A percentile compares a stretch with the other conserved stretches of the same genome.
These are phyloP conservation scores for Tuber magnatum DNA, from an alignment of 495 filamentous ascomycete species.

Conservation along the genomic window DNA sequence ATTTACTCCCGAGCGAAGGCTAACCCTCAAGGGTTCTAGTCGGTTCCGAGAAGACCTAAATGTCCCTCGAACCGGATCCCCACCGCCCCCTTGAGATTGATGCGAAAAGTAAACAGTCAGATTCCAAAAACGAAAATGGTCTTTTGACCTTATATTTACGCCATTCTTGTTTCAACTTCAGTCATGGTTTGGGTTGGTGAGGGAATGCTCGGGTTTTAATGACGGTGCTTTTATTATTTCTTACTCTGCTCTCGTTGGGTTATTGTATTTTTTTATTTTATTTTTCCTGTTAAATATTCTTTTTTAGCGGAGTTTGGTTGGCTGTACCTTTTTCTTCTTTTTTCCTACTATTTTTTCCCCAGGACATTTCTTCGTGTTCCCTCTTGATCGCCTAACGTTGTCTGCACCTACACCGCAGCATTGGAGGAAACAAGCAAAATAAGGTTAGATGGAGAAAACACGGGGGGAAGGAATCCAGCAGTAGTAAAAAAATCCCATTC, in stretches of 20 bases:
- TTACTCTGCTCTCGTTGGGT: not conserved
- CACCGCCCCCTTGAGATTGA: conserved; percentile 22
- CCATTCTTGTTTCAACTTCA: conserved; percentile 18
- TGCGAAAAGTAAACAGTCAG: not conserved
- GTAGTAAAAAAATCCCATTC: not conserved
- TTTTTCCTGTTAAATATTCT: conserved; percentile 37
- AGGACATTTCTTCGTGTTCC: not conserved
- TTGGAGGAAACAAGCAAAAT: not conserved
- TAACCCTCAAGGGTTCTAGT: conserved; percentile 35
- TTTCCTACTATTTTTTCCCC: not conserved
- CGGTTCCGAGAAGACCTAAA: conserved; percentile 38
- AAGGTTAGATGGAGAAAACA: not conserved
- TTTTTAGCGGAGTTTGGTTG: conserved; percentile 34
- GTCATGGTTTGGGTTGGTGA: conserved; percentile 28
- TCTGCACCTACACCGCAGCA: not conserved
- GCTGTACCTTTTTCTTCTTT: conserved; percentile 10
- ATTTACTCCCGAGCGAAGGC: conserved; percentile 31
- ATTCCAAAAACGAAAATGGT: not conserved
- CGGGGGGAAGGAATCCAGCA: not conserved
- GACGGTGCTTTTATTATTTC: conserved; percentile 20
- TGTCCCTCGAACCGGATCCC: conserved; percentile 28
- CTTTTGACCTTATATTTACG: conserved; percentile 6
- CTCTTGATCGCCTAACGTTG: not conserved
- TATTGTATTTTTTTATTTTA: conserved; percentile 7
- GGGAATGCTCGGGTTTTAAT: conserved; percentile 32